Percentiles rank a stretch among this genome's conserved stretches.
Conservation (phyloP, 148 eudicot species). For the Rhododendron molle region DNA sequence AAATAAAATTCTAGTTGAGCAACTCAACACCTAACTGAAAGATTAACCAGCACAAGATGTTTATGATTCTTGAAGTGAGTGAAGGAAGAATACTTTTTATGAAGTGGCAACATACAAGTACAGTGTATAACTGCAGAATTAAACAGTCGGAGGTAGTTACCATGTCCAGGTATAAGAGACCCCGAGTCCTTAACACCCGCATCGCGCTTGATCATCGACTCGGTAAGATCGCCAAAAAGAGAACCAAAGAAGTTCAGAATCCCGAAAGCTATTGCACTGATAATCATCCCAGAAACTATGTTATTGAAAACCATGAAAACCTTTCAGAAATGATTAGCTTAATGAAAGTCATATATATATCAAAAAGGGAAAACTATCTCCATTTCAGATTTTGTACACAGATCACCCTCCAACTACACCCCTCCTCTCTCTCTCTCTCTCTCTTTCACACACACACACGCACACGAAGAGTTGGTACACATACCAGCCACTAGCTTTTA, state of each 20-base stretch:
- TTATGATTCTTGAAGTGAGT: not conserved
- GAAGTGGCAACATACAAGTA: not conserved
- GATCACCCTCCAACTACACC: too few relatives aligned
- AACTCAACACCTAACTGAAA: slow-evolving; percentile 1
- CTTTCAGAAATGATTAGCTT: not conserved
- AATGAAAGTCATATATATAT: not conserved
- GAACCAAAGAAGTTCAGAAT: slow-evolving; percentile 86
- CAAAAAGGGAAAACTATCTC: not conserved
- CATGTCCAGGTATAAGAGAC: slow-evolving; percentile 94
- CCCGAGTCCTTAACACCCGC: slow-evolving; percentile 99
- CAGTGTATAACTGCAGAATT: not conserved
- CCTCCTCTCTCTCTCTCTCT: not conserved
- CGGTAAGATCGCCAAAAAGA: slow-evolving; percentile 89
- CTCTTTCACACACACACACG: not conserved
- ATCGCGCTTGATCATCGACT: slow-evolving; percentile 98
- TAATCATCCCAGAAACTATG: slow-evolving; percentile 14
- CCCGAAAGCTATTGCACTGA: slow-evolving; percentile 82
- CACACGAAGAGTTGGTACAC: not conserved
- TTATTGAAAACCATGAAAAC: not conserved
- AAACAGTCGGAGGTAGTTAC: slow-evolving; percentile 31
- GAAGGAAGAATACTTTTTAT: not conserved
- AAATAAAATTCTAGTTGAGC: not conserved
- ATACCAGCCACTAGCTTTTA: not conserved
- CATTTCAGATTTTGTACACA: not conserved
- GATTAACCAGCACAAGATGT: not conserved